phyloP scores from a whole-genome alignment of 106 monocot species.

The Triglochin maritima region DNA sequence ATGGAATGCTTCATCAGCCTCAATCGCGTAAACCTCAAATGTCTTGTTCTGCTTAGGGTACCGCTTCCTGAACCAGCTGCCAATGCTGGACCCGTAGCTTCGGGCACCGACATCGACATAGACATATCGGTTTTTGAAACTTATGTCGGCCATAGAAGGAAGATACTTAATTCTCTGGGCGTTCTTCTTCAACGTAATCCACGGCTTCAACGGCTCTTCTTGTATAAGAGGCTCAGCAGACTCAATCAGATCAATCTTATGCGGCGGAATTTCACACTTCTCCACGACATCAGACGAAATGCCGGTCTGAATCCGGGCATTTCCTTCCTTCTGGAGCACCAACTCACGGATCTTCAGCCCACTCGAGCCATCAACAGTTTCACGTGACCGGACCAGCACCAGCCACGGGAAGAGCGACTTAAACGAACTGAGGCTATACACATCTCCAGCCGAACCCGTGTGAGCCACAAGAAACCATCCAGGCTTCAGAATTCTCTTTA shows the following conservation, averaged over 20 bases:
- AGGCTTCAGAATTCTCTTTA: slow-evolving; percentile 27
- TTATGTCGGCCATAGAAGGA: slow-evolving; percentile 51
- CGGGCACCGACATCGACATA: slow-evolving; percentile 77
- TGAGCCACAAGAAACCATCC: slow-evolving; percentile 39
- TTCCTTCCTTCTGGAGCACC: slow-evolving; percentile 30
- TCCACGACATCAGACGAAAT: slow-evolving; percentile 5
- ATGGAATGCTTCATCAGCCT: slow-evolving; percentile 59
- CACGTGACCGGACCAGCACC: slow-evolving; percentile 10
- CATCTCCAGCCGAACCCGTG: slow-evolving; percentile 35
- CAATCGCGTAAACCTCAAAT: slow-evolving; percentile 67
- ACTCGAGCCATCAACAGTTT: slow-evolving; percentile 7
- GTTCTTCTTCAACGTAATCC: slow-evolving; percentile 71
- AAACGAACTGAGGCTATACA: slow-evolving; percentile 39
- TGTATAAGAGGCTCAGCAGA: slow-evolving; percentile 54
- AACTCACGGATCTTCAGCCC: slow-evolving; percentile 12
- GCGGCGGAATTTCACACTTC: slow-evolving; percentile 32
- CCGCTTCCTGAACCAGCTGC: slow-evolving; percentile 86
- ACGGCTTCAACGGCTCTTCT: slow-evolving; percentile 78
- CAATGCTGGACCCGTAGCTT: slow-evolving; percentile 83
- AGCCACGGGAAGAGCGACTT: slow-evolving; percentile 19
- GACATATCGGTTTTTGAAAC: slow-evolving; percentile 47
- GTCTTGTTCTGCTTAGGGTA: slow-evolving; percentile 82
- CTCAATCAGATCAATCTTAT: slow-evolving; percentile 35
- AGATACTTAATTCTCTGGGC: slow-evolving; percentile 69
- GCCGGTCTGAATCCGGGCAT: neutral